phyloP scores from a whole-genome alignment of 2,329 filamentous ascomycete species.

The Alternaria sp. region DNA sequence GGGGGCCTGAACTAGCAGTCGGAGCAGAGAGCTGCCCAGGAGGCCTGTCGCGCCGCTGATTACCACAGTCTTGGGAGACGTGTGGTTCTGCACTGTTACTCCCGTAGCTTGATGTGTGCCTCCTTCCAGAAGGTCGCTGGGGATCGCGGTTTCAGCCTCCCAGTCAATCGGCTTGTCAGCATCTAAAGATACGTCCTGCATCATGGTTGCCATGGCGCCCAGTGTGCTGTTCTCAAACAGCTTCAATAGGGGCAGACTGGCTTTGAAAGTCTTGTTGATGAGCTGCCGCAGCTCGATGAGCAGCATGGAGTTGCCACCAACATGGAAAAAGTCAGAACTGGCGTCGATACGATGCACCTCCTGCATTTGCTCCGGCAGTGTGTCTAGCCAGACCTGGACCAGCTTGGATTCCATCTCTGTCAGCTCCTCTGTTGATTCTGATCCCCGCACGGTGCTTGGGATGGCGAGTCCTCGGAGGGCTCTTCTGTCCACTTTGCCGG shows the following conservation, averaged over 20 bases:
- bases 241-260: constrained; percentile 42
- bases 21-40: neutral
- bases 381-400: constrained; percentile 12
- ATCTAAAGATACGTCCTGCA: neutral
- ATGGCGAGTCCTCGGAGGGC: constrained; percentile 12
- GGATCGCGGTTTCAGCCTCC: constrained; percentile 44
- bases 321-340: constrained; percentile 51
- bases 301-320: constrained; percentile 54
- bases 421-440: neutral
- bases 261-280: constrained; percentile 44
- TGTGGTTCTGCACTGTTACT: neutral
- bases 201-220: constrained; percentile 47
- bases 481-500: constrained; percentile 18
- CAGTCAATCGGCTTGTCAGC: constrained; percentile 44
- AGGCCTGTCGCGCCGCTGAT: neutral
- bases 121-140: neutral
- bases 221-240: constrained; percentile 52
- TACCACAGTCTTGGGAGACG: neutral
- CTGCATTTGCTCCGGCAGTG: constrained; percentile 5
- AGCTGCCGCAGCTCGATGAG: constrained; percentile 48
- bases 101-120: neutral
- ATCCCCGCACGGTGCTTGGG: neutral
- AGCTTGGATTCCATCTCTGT: constrained; percentile 1
- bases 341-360: constrained; percentile 1
- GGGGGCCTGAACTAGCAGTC: neutral